Evolutionary conservation across 2,329 filamentous ascomycete species (phyloP).

Genomic region (Aspergillus texensis): DNA sequence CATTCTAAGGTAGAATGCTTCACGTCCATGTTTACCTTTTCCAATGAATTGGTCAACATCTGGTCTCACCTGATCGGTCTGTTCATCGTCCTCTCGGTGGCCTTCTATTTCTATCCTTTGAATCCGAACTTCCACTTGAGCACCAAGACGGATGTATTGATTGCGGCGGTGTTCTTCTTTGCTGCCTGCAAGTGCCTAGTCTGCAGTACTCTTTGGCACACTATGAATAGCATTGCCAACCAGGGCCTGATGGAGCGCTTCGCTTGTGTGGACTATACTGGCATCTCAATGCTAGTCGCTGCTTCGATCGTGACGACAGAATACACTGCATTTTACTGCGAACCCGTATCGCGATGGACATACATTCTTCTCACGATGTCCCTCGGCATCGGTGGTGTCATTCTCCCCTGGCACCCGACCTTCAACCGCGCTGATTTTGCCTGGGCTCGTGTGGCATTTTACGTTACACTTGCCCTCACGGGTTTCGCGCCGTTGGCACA

Average conservation of each 20-base stretch:
- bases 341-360: constrained; percentile 79
- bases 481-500: constrained; percentile 89
- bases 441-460: constrained; percentile 90
- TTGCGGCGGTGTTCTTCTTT: constrained; percentile 93
- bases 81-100: constrained; percentile 82
- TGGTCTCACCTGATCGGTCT: constrained; percentile 94
- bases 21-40: constrained; percentile 77
- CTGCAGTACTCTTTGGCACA: constrained; percentile 97
- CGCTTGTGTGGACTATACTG: constrained; percentile 97
- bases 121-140: constrained; percentile 84
- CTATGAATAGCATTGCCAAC: constrained; percentile 95
- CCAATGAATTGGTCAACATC: constrained; percentile 96
- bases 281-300: constrained; percentile 88
- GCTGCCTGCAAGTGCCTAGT: constrained; percentile 92
- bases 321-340: constrained; percentile 98
- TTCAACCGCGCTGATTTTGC: constrained; percentile 94
- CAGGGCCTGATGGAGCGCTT: constrained; percentile 89
- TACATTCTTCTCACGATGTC: constrained; percentile 83
- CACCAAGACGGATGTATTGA: constrained; percentile 84
- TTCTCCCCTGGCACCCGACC: constrained; percentile 91
- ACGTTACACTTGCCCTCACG: constrained; percentile 80
- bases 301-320: constrained; percentile 98
- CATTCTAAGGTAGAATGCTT: constrained; percentile 90
- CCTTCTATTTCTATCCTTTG: constrained; percentile 93
- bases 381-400: constrained; percentile 82